Percentiles rank a stretch among this genome's conserved stretches.
Evolutionary conservation across 2,329 filamentous ascomycete genomes (phyloP).

Genomic region (Nemania sp.): DNA sequence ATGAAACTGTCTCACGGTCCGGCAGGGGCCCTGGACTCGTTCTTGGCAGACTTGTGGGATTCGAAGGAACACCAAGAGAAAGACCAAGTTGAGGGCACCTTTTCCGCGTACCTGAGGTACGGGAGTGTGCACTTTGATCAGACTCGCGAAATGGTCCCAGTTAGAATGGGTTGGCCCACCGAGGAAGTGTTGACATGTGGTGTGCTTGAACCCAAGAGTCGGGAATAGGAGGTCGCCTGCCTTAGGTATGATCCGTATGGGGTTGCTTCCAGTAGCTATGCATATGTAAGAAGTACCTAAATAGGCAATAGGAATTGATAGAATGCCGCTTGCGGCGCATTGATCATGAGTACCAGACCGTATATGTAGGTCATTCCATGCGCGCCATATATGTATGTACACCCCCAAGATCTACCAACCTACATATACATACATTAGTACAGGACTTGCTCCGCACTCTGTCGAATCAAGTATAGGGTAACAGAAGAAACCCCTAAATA

Average conservation of each 20-base stretch:
- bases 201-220: conserved; percentile 43
- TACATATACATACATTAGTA: not conserved
- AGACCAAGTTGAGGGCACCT: conserved; percentile 49
- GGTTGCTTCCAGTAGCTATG: too few relatives aligned
- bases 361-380: not conserved
- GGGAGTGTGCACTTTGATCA: conserved; percentile 49
- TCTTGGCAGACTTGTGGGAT: conserved; percentile 52
- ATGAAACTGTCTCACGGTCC: conserved; percentile 53
- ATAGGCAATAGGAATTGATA: not conserved
- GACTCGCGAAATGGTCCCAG: conserved; percentile 44
- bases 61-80: conserved; percentile 48
- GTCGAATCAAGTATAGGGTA: not conserved
- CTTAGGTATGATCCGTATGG: not conserved
- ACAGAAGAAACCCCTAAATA: not conserved
- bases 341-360: not conserved
- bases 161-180: conserved; percentile 42
- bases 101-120: conserved; percentile 49
- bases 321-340: not conserved
- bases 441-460: not conserved
- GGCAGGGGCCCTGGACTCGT: conserved; percentile 45
- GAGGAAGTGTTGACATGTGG: conserved; percentile 45
- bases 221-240: too few relatives aligned
- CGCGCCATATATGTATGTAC: not conserved
- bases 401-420: not conserved
- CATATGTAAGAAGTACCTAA: too few relatives aligned